Conservation (phyloP, 176 grass and related monocot species). For the Ensete glaucum region DNA sequence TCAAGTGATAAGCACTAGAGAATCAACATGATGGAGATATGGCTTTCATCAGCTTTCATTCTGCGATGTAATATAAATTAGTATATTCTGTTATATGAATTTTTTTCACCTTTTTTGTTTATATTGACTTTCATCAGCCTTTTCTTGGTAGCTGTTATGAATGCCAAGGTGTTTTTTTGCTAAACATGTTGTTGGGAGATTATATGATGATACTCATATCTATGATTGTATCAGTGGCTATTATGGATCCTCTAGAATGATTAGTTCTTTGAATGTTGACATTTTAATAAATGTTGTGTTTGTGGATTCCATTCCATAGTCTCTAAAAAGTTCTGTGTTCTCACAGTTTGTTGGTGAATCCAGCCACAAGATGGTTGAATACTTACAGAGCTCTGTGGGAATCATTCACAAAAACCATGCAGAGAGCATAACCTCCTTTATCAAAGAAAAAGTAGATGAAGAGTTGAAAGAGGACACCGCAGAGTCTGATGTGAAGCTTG, state of each 20-base stretch:
- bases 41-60: neutral
- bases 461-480: slow-evolving; percentile 49
- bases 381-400: slow-evolving; percentile 72
- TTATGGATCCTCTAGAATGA: too few species aligned
- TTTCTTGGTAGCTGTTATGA: neutral
- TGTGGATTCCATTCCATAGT: too few species aligned
- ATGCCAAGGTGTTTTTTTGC: neutral
- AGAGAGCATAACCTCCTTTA: slow-evolving; percentile 85
- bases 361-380: slow-evolving; percentile 87
- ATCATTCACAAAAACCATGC: slow-evolving; percentile 96
- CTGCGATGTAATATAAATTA: neutral
- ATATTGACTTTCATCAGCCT: neutral
- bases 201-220: too few species aligned
- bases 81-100: neutral
- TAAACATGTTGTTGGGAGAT: too few species aligned
- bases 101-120: neutral
- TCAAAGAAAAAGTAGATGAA: slow-evolving; percentile 82
- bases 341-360: slow-evolving; percentile 72
- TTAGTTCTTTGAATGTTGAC: too few species aligned
- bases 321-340: neutral
- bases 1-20: neutral
- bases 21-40: neutral
- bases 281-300: neutral
- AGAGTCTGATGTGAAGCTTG: slow-evolving; percentile 24
- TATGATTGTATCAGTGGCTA: too few species aligned